Percentiles rank a stretch among this genome's conserved stretches.
Evolutionary conservation across 192 early-diverging fungal genomes (phyloP).

Genomic region (Podila epicladia): DNA sequence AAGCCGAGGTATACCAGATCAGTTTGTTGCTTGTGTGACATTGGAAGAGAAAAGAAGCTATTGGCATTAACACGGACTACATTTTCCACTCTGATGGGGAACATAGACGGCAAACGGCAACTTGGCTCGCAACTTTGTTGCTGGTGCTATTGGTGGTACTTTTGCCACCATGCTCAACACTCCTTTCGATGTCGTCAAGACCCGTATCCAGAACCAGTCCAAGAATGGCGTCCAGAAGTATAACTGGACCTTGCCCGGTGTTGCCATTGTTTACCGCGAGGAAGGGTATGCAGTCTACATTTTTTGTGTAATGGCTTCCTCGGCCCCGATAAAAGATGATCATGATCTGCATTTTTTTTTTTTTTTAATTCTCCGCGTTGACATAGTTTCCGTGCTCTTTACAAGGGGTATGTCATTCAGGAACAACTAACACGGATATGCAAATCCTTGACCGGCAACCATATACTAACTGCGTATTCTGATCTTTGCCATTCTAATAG

Average conservation of each 20-base stretch:
- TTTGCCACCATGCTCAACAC: conserved; percentile 94
- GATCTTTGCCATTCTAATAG: not conserved
- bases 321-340: too few relatives aligned
- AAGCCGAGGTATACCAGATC: conserved; percentile 62
- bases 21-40: not conserved
- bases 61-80: not conserved
- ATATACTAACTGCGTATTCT: not conserved
- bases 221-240: conserved; percentile 81
- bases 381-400: conserved; percentile 76
- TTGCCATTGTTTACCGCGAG: conserved; percentile 82
- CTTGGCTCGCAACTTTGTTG: conserved; percentile 87
- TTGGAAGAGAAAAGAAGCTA: not conserved
- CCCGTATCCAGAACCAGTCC: conserved; percentile 89
- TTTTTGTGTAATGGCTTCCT: not conserved
- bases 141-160: conserved; percentile 93
- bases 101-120: conserved; percentile 74
- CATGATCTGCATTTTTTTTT: too few relatives aligned
- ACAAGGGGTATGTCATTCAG: conserved; percentile 73
- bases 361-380: too few relatives aligned
- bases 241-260: conserved; percentile 86
- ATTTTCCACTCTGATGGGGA: too few relatives aligned
- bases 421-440: not conserved
- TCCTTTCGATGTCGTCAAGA: conserved; percentile 97
- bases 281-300: conserved; percentile 76
- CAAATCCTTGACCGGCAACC: not conserved